phyloP scores from a whole-genome alignment of 2,329 filamentous ascomycete species.

The Exophiala dermatitidis region DNA sequence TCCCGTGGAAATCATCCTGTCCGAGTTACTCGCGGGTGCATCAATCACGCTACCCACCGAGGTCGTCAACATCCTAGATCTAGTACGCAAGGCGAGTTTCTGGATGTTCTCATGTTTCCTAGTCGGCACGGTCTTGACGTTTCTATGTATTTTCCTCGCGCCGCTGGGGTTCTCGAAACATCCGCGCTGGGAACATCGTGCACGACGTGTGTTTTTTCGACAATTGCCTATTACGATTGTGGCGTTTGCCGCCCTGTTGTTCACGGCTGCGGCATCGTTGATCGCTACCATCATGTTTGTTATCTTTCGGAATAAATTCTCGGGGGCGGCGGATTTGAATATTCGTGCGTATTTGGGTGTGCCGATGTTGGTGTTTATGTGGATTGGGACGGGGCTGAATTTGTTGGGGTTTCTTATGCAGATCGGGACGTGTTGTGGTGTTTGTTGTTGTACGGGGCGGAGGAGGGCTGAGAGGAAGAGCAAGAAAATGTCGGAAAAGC shows the following conservation, averaged over 20 bases:
- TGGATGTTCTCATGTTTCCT: constrained; percentile 90
- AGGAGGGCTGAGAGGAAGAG: constrained; percentile 16
- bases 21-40: constrained; percentile 72
- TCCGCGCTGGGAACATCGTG: constrained; percentile 32
- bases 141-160: constrained; percentile 61
- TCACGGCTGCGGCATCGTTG: constrained; percentile 61
- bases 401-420: constrained; percentile 67
- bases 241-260: constrained; percentile 58
- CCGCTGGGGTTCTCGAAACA: constrained; percentile 44
- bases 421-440: constrained; percentile 67
- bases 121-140: constrained; percentile 60
- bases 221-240: constrained; percentile 62
- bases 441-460: constrained; percentile 38
- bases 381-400: constrained; percentile 64
- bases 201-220: constrained; percentile 37
- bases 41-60: constrained; percentile 72
- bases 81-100: constrained; percentile 67
- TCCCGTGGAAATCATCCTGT: constrained; percentile 71
- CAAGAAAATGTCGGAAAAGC: neutral
- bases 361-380: constrained; percentile 83
- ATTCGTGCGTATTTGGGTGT: constrained; percentile 63
- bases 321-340: constrained; percentile 61
- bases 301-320: constrained; percentile 71
- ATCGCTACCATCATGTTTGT: constrained; percentile 78
- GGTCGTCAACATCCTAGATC: constrained; percentile 63